Evolutionary conservation across 345 rosid species (phyloP).

Genomic region (Corchorus capsularis): DNA sequence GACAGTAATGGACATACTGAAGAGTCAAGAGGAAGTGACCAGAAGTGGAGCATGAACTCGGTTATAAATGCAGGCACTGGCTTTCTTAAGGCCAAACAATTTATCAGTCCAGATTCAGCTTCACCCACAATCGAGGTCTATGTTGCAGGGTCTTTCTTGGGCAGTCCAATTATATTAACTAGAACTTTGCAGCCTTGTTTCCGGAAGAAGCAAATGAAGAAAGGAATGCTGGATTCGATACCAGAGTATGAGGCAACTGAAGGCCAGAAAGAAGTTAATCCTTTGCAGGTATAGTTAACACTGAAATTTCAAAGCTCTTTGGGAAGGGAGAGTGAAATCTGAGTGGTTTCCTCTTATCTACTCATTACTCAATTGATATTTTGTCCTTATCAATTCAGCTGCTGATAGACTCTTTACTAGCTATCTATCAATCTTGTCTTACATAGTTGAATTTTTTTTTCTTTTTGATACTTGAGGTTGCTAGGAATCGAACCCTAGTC

Average conservation of each 20-base stretch:
- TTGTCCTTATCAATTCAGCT: not conserved
- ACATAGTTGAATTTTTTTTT: not conserved
- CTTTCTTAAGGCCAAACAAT: slow-evolving; percentile 57
- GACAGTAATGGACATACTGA: slow-evolving; percentile 42
- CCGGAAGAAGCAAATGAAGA: slow-evolving; percentile 63
- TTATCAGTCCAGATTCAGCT: slow-evolving; percentile 43
- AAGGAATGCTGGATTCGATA: slow-evolving; percentile 63
- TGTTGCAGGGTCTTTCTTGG: slow-evolving; percentile 78
- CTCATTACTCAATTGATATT: not conserved
- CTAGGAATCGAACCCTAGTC: too few relatives aligned
- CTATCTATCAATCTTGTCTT: not conserved
- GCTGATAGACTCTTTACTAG: not conserved
- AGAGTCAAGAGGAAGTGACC: slow-evolving; percentile 41
- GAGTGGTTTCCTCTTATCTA: slow-evolving; percentile 1
- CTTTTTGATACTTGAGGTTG: too few relatives aligned
- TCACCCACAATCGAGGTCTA: slow-evolving; percentile 76
- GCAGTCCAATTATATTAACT: slow-evolving; percentile 76
- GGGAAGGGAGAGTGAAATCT: not conserved
- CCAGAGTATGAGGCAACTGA: slow-evolving; percentile 69
- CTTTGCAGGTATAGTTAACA: slow-evolving; percentile 53
- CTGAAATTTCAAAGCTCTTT: slow-evolving; percentile 10
- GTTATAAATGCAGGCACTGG: slow-evolving; percentile 44
- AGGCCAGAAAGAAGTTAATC: slow-evolving; percentile 34
- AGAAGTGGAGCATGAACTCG: slow-evolving; percentile 73
- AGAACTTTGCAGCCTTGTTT: slow-evolving; percentile 65